These are phyloP conservation scores for Calonectria multiphialidica DNA, from an alignment of 2,329 filamentous ascomycete species.

Conservation along the genomic window DNA sequence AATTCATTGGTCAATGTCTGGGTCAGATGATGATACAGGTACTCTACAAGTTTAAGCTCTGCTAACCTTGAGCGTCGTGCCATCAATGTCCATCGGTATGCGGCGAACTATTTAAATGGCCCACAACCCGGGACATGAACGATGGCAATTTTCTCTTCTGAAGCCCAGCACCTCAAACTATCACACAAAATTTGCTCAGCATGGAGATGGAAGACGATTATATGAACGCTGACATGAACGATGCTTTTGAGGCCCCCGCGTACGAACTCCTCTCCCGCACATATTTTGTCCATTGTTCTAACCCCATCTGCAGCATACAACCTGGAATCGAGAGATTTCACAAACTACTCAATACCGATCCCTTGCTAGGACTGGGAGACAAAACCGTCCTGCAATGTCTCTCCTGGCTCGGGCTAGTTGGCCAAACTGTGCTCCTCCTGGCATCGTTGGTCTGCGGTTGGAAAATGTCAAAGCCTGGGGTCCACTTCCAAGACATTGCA, in stretches of 20 bases:
- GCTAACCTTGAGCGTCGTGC: not conserved
- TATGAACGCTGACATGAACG: not conserved
- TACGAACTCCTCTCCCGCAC: not conserved
- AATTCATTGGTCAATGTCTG: conserved; percentile 15
- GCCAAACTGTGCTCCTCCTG: not conserved
- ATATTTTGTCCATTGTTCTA: not conserved
- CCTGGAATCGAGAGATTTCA: not conserved
- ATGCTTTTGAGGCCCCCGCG: not conserved
- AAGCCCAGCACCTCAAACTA: too few relatives aligned
- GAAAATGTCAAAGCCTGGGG: not conserved
- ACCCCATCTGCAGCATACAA: not conserved
- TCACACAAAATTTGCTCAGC: not conserved
- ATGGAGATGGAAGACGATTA: not conserved
- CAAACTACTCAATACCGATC: not conserved
- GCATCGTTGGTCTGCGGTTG: not conserved
- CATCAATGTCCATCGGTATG: not conserved
- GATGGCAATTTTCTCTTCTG: not conserved
- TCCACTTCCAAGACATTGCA: not conserved
- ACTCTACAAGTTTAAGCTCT: not conserved
- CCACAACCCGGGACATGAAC: too few relatives aligned
- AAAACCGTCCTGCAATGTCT: not conserved
- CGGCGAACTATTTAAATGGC: not conserved
- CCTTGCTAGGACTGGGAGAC: not conserved
- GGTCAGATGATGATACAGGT: not conserved
- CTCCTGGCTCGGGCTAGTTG: not conserved